Percentiles rank a stretch among this genome's conserved stretches.
These are phyloP conservation scores for Mortierella antarctica DNA, from an alignment of 192 early-diverging fungal genomes.

Conservation along the genomic window DNA sequence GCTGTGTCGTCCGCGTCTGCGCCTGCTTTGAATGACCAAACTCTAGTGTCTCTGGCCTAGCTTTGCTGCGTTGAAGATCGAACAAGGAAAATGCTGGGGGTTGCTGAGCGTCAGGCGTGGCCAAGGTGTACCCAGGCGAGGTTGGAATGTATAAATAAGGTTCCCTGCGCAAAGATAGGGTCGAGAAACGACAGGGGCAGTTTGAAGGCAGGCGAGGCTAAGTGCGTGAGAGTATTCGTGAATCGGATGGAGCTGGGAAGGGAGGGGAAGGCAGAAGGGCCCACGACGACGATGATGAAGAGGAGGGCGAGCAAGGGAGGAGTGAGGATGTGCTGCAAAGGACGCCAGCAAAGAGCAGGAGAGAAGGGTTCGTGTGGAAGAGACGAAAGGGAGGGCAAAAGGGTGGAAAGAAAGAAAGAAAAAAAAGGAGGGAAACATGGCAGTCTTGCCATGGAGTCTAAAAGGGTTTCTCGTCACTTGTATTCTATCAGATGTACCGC, in stretches of 20 bases:
- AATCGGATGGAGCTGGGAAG: neutral
- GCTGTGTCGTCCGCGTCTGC: neutral
- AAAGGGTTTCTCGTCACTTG: too few species aligned
- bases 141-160: slow-evolving; percentile 16
- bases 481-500: too few species aligned
- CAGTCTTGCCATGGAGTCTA: too few species aligned
- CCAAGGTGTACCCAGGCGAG: neutral
- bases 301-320: neutral
- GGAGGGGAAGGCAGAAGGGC: neutral
- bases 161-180: too few species aligned
- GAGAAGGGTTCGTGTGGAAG: neutral
- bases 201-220: too few species aligned
- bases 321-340: neutral
- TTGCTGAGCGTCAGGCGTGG: neutral
- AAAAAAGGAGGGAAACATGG: neutral
- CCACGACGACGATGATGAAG: neutral
- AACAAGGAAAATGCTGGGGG: too few species aligned
- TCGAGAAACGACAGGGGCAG: too few species aligned
- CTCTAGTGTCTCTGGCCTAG: too few species aligned
- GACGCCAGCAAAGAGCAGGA: neutral
- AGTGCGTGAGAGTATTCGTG: neutral
- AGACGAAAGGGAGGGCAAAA: neutral
- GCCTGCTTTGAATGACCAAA: too few species aligned
- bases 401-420: neutral
- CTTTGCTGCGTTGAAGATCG: too few species aligned